Conservation (phyloP, 2,329 filamentous ascomycete genomes). For the Eurotiales sp. region DNA sequence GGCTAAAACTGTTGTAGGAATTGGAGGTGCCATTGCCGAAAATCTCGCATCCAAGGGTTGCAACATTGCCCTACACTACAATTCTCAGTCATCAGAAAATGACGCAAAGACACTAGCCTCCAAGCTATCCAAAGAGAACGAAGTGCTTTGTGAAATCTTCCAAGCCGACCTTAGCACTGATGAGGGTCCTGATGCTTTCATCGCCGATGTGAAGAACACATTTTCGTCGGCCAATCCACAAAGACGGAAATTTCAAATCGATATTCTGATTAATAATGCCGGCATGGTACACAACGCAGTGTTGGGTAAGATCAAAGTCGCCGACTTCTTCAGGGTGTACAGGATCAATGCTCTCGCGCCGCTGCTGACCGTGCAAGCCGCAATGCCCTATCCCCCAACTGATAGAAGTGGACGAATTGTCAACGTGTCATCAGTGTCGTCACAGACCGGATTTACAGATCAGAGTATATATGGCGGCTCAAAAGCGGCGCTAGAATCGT, state of each 20-base stretch:
- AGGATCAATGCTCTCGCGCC: slow-evolving; percentile 79
- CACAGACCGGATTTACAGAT: slow-evolving; percentile 53
- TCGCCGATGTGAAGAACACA: slow-evolving; percentile 57
- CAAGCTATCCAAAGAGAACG: slow-evolving; percentile 53
- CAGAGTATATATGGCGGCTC: slow-evolving; percentile 63
- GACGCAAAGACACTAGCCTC: slow-evolving; percentile 53
- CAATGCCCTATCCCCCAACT: slow-evolving; percentile 62
- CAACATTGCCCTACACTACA: slow-evolving; percentile 68
- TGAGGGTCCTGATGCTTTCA: slow-evolving; percentile 56
- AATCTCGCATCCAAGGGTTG: slow-evolving; percentile 69
- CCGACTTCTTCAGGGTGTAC: slow-evolving; percentile 69
- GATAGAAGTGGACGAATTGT: slow-evolving; percentile 65
- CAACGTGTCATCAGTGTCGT: slow-evolving; percentile 57
- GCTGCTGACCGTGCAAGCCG: slow-evolving; percentile 72
- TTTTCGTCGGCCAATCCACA: slow-evolving; percentile 50
- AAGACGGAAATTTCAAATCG: slow-evolving; percentile 59
- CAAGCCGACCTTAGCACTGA: slow-evolving; percentile 68
- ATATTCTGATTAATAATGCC: slow-evolving; percentile 86
- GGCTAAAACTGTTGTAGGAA: slow-evolving; percentile 50
- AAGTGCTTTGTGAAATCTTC: slow-evolving; percentile 55
- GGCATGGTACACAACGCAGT: slow-evolving; percentile 53
- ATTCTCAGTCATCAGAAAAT: slow-evolving; percentile 56
- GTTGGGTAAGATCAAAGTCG: slow-evolving; percentile 58
- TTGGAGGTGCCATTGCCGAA: slow-evolving; percentile 65
- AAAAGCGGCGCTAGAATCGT: slow-evolving; percentile 63